Percentiles rank a stretch among this genome's conserved stretches.
Evolutionary conservation across 2,329 filamentous ascomycete genomes (phyloP).

Genomic region (Aspergillus proliferans): DNA sequence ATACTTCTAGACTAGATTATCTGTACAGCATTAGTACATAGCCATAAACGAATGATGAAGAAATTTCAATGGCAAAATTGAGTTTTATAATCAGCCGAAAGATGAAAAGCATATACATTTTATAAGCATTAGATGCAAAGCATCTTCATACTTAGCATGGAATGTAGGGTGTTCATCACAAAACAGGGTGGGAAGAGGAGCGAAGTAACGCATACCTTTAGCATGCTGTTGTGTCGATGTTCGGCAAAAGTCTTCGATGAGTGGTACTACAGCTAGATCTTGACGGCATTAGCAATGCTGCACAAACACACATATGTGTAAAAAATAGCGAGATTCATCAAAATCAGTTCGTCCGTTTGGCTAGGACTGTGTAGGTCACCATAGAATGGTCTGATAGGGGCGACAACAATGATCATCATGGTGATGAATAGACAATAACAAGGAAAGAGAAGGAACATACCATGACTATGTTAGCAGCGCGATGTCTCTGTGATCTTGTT

Average conservation of each 20-base stretch:
- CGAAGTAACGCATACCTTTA: conserved; percentile 16
- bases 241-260: conserved; percentile 3
- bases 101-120: conserved; percentile 59
- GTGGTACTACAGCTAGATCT: background rate
- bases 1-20: conserved; percentile 8
- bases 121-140: conserved; percentile 46
- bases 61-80: conserved; percentile 5
- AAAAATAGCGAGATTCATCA: background rate
- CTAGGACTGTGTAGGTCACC: conserved; percentile 57
- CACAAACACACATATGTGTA: conserved; percentile 7
- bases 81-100: conserved; percentile 51
- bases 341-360: conserved; percentile 56
- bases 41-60: conserved; percentile 11
- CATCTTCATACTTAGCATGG: conserved; percentile 59
- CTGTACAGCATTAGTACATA: conserved; percentile 20
- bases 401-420: conserved; percentile 57
- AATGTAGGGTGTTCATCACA: conserved; percentile 53
- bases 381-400: conserved; percentile 56
- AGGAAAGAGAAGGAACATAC: conserved; percentile 20
- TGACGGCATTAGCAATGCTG: background rate
- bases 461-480: conserved; percentile 10
- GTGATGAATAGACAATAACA: conserved; percentile 13
- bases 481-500: background rate
- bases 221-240: background rate
- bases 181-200: conserved; percentile 10